phyloP scores from a whole-genome alignment of 2,329 filamentous ascomycete species.

The Trichoderma lentiforme region DNA sequence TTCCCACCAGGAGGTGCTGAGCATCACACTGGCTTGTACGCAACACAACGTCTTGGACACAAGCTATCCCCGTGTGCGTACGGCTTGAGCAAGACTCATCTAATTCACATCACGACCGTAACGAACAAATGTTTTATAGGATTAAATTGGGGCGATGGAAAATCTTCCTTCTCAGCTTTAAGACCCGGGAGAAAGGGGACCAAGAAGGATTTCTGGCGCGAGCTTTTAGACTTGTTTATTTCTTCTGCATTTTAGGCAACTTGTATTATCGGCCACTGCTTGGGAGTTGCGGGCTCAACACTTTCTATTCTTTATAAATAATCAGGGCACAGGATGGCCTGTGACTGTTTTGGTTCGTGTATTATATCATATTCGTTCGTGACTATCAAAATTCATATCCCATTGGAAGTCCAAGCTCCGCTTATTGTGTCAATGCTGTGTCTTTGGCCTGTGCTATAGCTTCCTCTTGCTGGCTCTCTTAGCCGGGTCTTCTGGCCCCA shows the following conservation, averaged over 20 bases:
- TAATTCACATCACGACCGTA: conserved; percentile 29
- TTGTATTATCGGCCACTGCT: conserved; percentile 23
- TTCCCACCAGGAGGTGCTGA: neutral
- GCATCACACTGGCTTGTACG: conserved; percentile 11
- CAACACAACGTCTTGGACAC: neutral
- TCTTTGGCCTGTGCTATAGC: conserved; percentile 36
- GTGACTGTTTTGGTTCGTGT: conserved; percentile 24
- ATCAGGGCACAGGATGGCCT: conserved; percentile 19
- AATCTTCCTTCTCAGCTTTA: neutral
- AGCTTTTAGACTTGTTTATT: conserved; percentile 21
- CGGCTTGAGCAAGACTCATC: neutral
- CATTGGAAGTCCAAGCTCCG: neutral
- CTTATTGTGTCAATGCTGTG: conserved; percentile 15
- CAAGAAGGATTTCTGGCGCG: conserved; percentile 23
- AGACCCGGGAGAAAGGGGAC: neutral
- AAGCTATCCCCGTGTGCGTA: neutral
- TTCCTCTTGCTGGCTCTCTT: conserved; percentile 54
- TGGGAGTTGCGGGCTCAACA: conserved; percentile 25
- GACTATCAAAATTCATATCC: conserved; percentile 20
- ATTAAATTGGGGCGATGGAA: conserved; percentile 18
- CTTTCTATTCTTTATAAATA: conserved; percentile 19
- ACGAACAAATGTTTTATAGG: conserved; percentile 25
- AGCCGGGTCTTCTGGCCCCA: conserved; percentile 45
- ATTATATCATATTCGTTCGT: conserved; percentile 28
- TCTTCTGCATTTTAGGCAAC: conserved; percentile 26